These are phyloP conservation scores for Jaapia argillacea DNA, from an alignment of 768 basidiomycete genomes.

Conservation along the genomic window DNA sequence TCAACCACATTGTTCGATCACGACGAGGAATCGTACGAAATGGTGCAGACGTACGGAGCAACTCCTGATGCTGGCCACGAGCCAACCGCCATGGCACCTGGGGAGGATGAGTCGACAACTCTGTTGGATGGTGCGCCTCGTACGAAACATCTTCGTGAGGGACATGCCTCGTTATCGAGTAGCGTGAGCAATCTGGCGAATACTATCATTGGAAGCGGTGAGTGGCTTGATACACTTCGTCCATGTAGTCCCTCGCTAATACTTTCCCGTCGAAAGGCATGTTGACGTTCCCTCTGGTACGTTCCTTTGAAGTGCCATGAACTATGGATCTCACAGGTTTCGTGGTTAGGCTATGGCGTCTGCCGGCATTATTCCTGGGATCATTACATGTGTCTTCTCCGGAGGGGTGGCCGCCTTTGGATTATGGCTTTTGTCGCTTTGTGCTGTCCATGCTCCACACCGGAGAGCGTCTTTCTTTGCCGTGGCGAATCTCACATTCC, in stretches of 20 bases:
- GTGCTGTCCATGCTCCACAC: slow-evolving; percentile 68
- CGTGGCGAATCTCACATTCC: slow-evolving; percentile 80
- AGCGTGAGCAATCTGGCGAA: slow-evolving; percentile 77
- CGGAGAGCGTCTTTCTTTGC: slow-evolving; percentile 78
- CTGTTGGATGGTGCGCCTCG: slow-evolving; percentile 34
- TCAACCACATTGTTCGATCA: slow-evolving; percentile 13
- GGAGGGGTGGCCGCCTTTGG: slow-evolving; percentile 74
- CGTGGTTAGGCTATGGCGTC: slow-evolving; percentile 72
- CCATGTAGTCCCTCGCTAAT: not conserved
- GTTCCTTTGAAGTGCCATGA: slow-evolving; percentile 10
- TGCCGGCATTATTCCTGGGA: slow-evolving; percentile 81
- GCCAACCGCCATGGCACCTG: slow-evolving; percentile 18
- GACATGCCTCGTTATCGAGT: slow-evolving; percentile 59
- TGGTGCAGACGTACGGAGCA: slow-evolving; percentile 65
- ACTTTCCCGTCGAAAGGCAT: slow-evolving; percentile 49
- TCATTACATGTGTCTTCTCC: slow-evolving; percentile 79
- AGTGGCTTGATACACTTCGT: slow-evolving; percentile 9
- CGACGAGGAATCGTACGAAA: slow-evolving; percentile 34
- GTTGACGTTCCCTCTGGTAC: slow-evolving; percentile 79
- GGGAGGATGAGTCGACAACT: slow-evolving; percentile 44
- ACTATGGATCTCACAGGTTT: not conserved
- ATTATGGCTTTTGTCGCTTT: slow-evolving; percentile 78
- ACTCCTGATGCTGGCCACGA: slow-evolving; percentile 23
- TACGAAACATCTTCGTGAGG: slow-evolving; percentile 32
- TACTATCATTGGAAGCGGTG: slow-evolving; percentile 88